Base-by-base conservation (phyloP, 2,329 filamentous ascomycete genomes). In the Xylariaceae sp. region DNA sequence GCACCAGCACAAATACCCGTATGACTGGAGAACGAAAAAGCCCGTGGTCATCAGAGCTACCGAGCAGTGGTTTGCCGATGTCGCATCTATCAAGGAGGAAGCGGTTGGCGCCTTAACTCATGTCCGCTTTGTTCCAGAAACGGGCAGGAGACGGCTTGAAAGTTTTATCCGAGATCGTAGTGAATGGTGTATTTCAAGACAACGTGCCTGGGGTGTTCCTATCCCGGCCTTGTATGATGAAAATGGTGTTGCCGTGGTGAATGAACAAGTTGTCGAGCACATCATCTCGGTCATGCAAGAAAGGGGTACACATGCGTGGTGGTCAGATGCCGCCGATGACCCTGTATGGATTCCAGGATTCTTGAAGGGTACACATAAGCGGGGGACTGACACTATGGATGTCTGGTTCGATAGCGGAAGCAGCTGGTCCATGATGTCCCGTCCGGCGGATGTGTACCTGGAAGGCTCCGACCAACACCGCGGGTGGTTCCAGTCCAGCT, bases 341-440 rank as follows among this genome's bases (percentile, higher is more conserved):
- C 74, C 79, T 21, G 82, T 81, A 0, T 99, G 92, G 92, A 77
- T 95, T 30, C 83, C 85, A 1, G 71, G 81, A 5, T 79, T 81
- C 9, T 74, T 96, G 1, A 72, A 74, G 30, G 73, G 76, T 8
- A 67, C 73, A 5, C 94, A 87, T 67, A 76, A 80, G 45, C 86
- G 94, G 58, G 92, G 92, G 13, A 88, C 78, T 41, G 94, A 99
- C 66, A 99, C 94, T 0, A 99, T 99, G 94, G 94, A 99, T 70
- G 94, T 99, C 9, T 99, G 94, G 94, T 99, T 99, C 63, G 94
- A 99, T 70, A 97, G 94, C 61, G 94, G 94, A 5, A 96, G 88
- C 47, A 96, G 90, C 66, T 99, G 94, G 94, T 87, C 78, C 3
- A 78, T 82, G 66, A 76, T 74, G 26, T 63, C 70, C 8, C 66